A percentile compares a stretch with the other conserved stretches of the same genome.
Conservation (phyloP, 2,329 filamentous ascomycete genomes). For the Exophiala sideris region DNA sequence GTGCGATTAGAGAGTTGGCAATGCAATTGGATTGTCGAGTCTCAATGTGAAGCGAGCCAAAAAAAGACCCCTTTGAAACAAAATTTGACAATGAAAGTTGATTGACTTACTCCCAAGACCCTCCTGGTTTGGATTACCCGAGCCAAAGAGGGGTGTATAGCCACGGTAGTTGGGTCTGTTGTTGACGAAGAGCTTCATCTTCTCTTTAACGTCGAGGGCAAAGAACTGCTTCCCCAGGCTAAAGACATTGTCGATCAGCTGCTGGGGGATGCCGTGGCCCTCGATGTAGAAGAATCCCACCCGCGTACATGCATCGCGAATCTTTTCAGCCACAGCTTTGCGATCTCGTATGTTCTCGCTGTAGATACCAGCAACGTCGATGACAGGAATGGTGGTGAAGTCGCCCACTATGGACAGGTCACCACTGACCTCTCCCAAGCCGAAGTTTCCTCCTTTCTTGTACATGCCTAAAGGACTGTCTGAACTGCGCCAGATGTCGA, state of each 20-base stretch:
- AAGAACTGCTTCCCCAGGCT: constrained; percentile 36
- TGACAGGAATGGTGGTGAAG: neutral
- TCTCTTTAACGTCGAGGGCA: constrained; percentile 42
- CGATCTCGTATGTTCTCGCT: neutral
- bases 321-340: neutral
- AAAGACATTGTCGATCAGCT: constrained; percentile 18
- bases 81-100: neutral
- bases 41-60: no score
- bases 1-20: no score
- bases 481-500: no score
- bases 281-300: constrained; percentile 23
- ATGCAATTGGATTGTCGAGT: no score
- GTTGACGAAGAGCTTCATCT: constrained; percentile 45
- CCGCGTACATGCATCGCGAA: neutral
- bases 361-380: constrained; percentile 1
- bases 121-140: constrained; percentile 4
- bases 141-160: constrained; percentile 8
- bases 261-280: constrained; percentile 25
- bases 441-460: no score
- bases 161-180: constrained; percentile 10
- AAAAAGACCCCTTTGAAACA: neutral
- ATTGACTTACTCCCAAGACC: constrained; percentile 3
- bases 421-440: no score
- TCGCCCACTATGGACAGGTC: neutral
- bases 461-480: no score